Base-by-base conservation (phyloP, 805 yeast species). In the Myxozyma lipomycoides region DNA sequence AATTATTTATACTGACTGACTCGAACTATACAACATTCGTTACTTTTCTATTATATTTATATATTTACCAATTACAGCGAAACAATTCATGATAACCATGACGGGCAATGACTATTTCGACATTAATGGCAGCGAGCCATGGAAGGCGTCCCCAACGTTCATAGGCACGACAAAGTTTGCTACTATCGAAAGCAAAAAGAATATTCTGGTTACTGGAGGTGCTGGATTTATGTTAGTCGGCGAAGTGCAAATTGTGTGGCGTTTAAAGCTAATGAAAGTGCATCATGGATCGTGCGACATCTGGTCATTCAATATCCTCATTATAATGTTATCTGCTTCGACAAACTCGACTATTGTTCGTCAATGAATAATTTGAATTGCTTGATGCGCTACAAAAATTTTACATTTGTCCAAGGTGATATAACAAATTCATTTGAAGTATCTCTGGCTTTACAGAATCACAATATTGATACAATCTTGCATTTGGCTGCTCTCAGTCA, bases 401-500 rank as follows among this genome's bases (percentile, higher is more conserved):
- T 57, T 45, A 36, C 25, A 22, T 67, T 71, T 42, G 61, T 63
- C 9, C 46, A 56, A 26, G 66, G 72, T 5, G 80, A 78, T 56
- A 58, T 78, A 6, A 63, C 64, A 12, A 65, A 65, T 5, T 52
- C 51, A 3, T 52, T 51, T 1, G 52, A 48, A 1, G 57, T 75
- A 1, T 28, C 47, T 21, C 26, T 36, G 3, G 56, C 64, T 10
- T 57, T 65, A 37, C 46, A 51, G 10, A 42, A 50, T 5, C 52
- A 64, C 40, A 39, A 58, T 3, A 58, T 72, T n/a, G 64, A 64
- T 9, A 63, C 69, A 1, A 67, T 78, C n/a, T 48, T 79, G 10
- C 73, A 79, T 56, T 67, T 77, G 49, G 83, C 83, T 0, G 83
- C 83, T 4, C 78, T 78, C 50, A 72, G 78, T 35, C 72, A 75